Evolutionary conservation across 768 basidiomycete genomes (phyloP).

Genomic region (Xerocomus spinulosus): DNA sequence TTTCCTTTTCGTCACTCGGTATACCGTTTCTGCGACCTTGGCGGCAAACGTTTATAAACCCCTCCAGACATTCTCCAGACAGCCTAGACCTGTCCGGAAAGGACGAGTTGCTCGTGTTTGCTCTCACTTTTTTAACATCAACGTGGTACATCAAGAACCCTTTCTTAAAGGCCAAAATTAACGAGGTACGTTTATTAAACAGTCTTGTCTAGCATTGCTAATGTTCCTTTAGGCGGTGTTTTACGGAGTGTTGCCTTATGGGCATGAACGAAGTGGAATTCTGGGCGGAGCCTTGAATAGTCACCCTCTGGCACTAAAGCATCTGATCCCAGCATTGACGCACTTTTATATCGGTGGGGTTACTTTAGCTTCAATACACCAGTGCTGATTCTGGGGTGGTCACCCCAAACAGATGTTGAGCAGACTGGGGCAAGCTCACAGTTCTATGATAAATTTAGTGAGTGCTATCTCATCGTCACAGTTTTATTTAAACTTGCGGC

Average conservation of each 20-base stretch:
- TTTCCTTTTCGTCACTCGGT: constrained; percentile 80
- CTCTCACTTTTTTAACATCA: constrained; percentile 85
- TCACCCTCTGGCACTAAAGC: constrained; percentile 78
- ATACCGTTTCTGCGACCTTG: constrained; percentile 19
- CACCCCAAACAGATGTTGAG: constrained; percentile 72
- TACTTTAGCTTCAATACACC: neutral
- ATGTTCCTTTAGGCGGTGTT: constrained; percentile 55
- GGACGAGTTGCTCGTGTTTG: constrained; percentile 80
- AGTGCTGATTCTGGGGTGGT: neutral
- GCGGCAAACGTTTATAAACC: neutral
- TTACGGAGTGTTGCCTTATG: constrained; percentile 66
- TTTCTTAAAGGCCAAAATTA: constrained; percentile 93
- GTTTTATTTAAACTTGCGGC: constrained; percentile 7
- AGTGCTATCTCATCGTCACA: constrained; percentile 27
- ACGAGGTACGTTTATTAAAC: constrained; percentile 55
- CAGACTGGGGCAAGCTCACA: constrained; percentile 96
- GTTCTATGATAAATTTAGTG: constrained; percentile 98
- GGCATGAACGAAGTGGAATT: constrained; percentile 62
- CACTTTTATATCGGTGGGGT: constrained; percentile 88
- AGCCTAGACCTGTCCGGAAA: constrained; percentile 83
- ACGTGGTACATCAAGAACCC: constrained; percentile 99
- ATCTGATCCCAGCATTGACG: constrained; percentile 88
- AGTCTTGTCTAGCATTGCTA: neutral
- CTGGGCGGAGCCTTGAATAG: constrained; percentile 80
- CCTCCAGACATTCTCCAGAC: constrained; percentile 59